Conservation (phyloP, 257 asterid genomes). For the Datura wrightii region DNA sequence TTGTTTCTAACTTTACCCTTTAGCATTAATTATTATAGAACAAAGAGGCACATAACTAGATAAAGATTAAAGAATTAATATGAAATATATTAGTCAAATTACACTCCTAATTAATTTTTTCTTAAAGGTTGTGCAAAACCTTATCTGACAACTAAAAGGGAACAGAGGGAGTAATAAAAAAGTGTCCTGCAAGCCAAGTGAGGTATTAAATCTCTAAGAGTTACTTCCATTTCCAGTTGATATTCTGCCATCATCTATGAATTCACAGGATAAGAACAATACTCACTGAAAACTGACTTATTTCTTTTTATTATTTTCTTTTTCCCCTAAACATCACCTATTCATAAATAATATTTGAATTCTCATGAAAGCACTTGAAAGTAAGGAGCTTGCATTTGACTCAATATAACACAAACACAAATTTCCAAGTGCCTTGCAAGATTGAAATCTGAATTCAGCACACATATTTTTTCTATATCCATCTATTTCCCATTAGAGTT, state of each 20-base stretch:
- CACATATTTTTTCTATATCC: background rate
- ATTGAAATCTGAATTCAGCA: background rate
- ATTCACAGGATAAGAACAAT: background rate
- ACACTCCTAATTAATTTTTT: too few species aligned
- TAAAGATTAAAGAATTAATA: too few species aligned
- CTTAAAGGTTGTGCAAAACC: too few species aligned
- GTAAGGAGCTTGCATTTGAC: background rate
- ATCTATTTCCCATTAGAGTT: background rate
- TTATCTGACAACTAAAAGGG: too few species aligned
- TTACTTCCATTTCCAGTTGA: constrained; percentile 22
- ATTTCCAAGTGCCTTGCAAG: background rate
- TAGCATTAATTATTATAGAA: too few species aligned
- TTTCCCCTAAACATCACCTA: background rate
- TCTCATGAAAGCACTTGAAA: background rate
- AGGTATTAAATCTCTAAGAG: background rate
- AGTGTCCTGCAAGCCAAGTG: background rate
- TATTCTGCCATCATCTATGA: background rate
- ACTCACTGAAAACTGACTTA: background rate
- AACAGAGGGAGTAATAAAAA: background rate
- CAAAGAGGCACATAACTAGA: too few species aligned
- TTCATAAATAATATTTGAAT: background rate
- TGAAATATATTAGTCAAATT: too few species aligned
- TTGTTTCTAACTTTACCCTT: too few species aligned
- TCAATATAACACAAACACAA: background rate
- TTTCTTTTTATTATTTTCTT: background rate